Evolutionary conservation across 805 yeast genomes (phyloP).

Genomic region (Saccharomycopsis fermentans): DNA sequence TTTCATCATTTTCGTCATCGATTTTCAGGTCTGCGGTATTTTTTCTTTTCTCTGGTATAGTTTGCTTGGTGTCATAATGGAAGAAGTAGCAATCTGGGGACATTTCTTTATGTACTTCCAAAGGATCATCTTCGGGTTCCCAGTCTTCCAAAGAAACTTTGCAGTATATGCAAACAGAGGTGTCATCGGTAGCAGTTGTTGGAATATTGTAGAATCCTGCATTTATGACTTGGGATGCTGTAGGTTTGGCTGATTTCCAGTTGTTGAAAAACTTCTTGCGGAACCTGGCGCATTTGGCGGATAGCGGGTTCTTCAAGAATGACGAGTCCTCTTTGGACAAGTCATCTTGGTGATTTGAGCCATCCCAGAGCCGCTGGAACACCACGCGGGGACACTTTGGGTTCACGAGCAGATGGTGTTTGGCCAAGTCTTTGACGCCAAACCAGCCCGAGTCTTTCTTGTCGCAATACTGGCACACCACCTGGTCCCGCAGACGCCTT

Average conservation of each 20-base stretch:
- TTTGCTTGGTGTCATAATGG: constrained; percentile 9
- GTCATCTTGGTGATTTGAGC: too few relatives aligned
- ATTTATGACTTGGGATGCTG: constrained; percentile 35
- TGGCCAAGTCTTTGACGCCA: constrained; percentile 35
- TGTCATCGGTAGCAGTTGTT: constrained; percentile 36
- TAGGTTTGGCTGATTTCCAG: constrained; percentile 41
- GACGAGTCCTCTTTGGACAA: constrained; percentile 19
- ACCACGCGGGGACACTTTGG: constrained; percentile 30
- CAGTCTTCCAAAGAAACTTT: constrained; percentile 58
- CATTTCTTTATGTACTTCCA: constrained; percentile 43
- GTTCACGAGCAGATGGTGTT: constrained; percentile 33
- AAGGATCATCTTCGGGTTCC: constrained; percentile 57
- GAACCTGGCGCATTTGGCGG: constrained; percentile 24
- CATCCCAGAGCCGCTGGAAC: constrained; percentile 5
- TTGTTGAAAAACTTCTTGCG: constrained; percentile 30
- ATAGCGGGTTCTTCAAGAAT: constrained; percentile 28
- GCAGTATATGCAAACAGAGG: constrained; percentile 57
- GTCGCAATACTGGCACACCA: constrained; percentile 48
- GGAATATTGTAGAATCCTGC: constrained; percentile 62
- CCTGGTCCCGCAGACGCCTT: constrained; percentile 37
- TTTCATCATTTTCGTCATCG: background rate
- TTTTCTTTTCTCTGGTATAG: background rate
- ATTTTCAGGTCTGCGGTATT: background rate
- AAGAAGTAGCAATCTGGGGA: constrained; percentile 35
- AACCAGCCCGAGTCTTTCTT: constrained; percentile 53